These are phyloP conservation scores for Pichia cactophila DNA, from an alignment of 1,139 yeast species.

Conservation along the genomic window DNA sequence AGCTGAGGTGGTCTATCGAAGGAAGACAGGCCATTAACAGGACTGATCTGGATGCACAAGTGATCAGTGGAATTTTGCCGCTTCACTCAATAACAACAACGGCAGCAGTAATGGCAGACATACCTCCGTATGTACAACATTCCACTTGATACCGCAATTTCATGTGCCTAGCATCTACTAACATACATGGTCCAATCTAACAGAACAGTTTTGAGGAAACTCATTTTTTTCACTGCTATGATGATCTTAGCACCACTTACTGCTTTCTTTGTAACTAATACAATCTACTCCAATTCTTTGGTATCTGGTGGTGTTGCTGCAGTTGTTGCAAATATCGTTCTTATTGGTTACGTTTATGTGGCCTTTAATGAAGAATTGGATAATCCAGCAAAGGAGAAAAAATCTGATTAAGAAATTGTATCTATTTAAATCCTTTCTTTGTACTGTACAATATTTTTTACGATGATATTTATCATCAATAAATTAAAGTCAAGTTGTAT, in stretches of 20 bases:
- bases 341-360: constrained; percentile 76
- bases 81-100: background rate
- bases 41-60: too few species aligned
- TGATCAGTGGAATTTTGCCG: too few species aligned
- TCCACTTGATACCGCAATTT: background rate
- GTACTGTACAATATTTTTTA: background rate
- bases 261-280: constrained; percentile 49
- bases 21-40: too few species aligned
- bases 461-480: background rate
- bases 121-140: constrained; percentile 44
- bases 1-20: too few species aligned
- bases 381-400: constrained; percentile 31
- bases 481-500: too few species aligned
- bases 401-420: constrained; percentile 15
- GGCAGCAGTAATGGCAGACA: constrained; percentile 41
- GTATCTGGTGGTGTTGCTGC: constrained; percentile 91
- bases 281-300: constrained; percentile 44
- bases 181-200: constrained; percentile 1
- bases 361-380: constrained; percentile 79
- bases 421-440: background rate
- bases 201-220: constrained; percentile 61
- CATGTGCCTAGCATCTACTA: background rate
- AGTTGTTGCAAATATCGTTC: constrained; percentile 73
- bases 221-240: constrained; percentile 79
- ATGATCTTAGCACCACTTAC: constrained; percentile 77